These are phyloP conservation scores for Penicillium diatomitis DNA, from an alignment of 495 filamentous ascomycete species.

Conservation along the genomic window DNA sequence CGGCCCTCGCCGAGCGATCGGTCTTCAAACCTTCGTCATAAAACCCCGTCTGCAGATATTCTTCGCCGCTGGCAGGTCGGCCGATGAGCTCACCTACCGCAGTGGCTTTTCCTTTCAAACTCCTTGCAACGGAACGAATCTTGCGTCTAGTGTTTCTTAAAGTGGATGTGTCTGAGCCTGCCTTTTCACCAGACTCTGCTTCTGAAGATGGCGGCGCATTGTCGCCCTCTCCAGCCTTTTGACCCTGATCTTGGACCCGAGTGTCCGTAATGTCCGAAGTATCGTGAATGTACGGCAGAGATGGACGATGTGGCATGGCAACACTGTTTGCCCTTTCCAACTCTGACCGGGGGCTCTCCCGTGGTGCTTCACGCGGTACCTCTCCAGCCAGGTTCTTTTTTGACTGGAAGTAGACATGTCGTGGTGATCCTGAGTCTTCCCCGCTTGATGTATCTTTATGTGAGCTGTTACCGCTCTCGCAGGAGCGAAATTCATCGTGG, in stretches of 20 bases:
- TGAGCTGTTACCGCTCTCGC: neutral
- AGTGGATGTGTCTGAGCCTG: neutral
- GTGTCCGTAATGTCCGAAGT: slow-evolving; percentile 6
- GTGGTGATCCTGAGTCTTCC: neutral
- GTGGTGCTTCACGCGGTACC: neutral
- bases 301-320: neutral
- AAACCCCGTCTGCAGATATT: slow-evolving; percentile 15
- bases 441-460: neutral
- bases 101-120: slow-evolving; percentile 4
- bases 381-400: neutral
- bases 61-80: slow-evolving; percentile 13
- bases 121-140: neutral
- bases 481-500: too few relatives aligned
- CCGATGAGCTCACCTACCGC: slow-evolving; percentile 10
- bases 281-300: slow-evolving; percentile 7
- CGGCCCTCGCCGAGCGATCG: slow-evolving; percentile 19
- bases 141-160: neutral
- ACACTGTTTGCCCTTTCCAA: slow-evolving; percentile 1
- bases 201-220: neutral
- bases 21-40: slow-evolving; percentile 22
- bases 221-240: neutral
- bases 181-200: neutral
- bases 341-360: neutral
- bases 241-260: neutral
- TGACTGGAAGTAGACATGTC: slow-evolving; percentile 16